Conservation (phyloP, 257 asterid species). For the Leonotis leonurus region DNA sequence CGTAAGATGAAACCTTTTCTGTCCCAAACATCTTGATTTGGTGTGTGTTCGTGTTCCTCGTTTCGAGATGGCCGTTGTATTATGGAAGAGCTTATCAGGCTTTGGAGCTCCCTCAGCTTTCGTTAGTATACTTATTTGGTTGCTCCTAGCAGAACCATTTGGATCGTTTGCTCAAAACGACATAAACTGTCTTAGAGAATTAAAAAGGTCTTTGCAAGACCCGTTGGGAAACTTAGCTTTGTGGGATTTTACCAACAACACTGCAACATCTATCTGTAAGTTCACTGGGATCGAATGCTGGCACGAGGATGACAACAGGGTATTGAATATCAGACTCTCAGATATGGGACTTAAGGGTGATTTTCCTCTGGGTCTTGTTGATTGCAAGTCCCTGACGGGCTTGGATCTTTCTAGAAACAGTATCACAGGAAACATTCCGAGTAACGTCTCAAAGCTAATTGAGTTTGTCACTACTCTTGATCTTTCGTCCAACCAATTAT, state of each 20-base stretch:
- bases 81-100: conserved; percentile 11
- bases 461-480: conserved; percentile 37
- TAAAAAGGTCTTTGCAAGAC: conserved; percentile 40
- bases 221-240: conserved; percentile 39
- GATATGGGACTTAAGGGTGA: conserved; percentile 65
- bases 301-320: conserved; percentile 60
- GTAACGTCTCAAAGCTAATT: conserved; percentile 36
- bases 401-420: conserved; percentile 67
- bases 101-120: conserved; percentile 18
- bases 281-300: conserved; percentile 67
- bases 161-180: conserved; percentile 39
- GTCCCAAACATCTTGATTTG: conserved; percentile 1
- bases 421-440: conserved; percentile 47
- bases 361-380: conserved; percentile 53
- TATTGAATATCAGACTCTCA: conserved; percentile 43
- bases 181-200: conserved; percentile 48
- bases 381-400: conserved; percentile 58
- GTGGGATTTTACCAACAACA: conserved; percentile 50
- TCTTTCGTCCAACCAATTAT: conserved; percentile 57
- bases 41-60: background rate
- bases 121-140: conserved; percentile 25
- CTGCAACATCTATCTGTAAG: conserved; percentile 49
- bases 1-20: conserved; percentile 2
- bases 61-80: conserved; percentile 17
- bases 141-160: conserved; percentile 23